Evolutionary conservation across 2,329 filamentous ascomycete genomes (phyloP), one percentile per base, ranked within the genome.

Genomic region (Aureobasidium leucospermi): DNA sequence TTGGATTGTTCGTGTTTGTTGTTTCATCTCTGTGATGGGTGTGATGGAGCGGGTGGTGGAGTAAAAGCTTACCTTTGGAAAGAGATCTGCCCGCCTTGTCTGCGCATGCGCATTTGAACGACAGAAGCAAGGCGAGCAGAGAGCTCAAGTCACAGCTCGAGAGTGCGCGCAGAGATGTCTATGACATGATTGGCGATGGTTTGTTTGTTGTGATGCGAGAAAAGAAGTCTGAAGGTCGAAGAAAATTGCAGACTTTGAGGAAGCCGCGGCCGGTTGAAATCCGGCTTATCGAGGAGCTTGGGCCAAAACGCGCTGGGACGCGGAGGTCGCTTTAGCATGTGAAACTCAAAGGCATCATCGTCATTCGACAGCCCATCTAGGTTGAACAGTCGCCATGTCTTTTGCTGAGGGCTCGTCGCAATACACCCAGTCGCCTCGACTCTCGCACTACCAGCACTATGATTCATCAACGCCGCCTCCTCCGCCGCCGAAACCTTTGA

Each of bases 1-100:
- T 81, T 81, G 79, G 79, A 81, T 81, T 81, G 78, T 80, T 79
- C 72, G 66, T 74, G 67, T 60, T n/a, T 63, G 62, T 69, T 67
- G 71, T 49, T 52, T 63, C 62, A 63, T 63, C 62, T 43, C 39
- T 39, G 45, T 43, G 39, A 36, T n/a, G 36, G 48, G 15, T 41
- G 48, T 52, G 38, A 43, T 52, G 39, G 36, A 43, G 19, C 41
- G 42, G 42, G 31, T 10, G 32, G 13, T 7, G 15, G 39, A 29
- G 16, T 13, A 15, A 23, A 41, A 39, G 43, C 55, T 58, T 58
- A 58, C 55, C 55, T 47, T 31, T 16, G 34, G 9, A 1, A 16
- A 9, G 15, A 32, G 10, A 42, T 31, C 55, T 58, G 55, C 32
- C 36, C 31, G 34, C 23, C 55, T 34, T 58, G 42, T 28, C 36